Base-by-base conservation (phyloP, 495 filamentous ascomycete genomes). In the Penicillium maclennaniae region DNA sequence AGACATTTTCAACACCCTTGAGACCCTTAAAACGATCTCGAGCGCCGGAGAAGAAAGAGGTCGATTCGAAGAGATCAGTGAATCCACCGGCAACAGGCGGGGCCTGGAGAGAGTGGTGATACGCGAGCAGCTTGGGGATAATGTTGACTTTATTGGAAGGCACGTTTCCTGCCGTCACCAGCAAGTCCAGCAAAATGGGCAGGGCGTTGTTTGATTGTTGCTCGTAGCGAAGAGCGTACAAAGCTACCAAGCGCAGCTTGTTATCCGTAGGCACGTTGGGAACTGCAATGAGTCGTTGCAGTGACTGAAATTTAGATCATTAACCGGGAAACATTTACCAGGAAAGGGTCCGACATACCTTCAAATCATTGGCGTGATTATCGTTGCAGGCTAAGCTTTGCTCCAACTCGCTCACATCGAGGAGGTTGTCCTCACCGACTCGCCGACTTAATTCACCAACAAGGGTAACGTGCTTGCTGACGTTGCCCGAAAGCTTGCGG, bases 1-100 rank as follows among this genome's bases (percentile, higher is more conserved):
- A 98, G 19, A 98, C 93, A 59, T 98, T 98, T 66, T 98, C 93
- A 4, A 97, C 92, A 14, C 93, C 93, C 63, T 96, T 96, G 16
- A 98, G 78, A 2, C 92, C 95, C 66, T 95, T 95, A 70, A 98
- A 92, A 2, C 91, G 85, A 60, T 87, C 87, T 27, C 91, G 80
- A 3, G 93, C 91, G 15, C 88, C 88, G 27, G 88, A 89, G 72
- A 98, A 96, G 49, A 98, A 88, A 6, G 89, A 92, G 1, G 88
- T 85, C 0, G 88, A 87, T 62, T 97, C 91, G 63, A 97, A 98
- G 7, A 96, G 80, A 54, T 96, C 92, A 3, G 88, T 83, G 60
- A 96, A 87, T 27, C 88, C 89, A 36, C 86, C 82, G 3, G 86
- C 78, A 37, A 83, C 74, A 10, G 86, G 79, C 0, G 83, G 76